phyloP scores from a whole-genome alignment of 78 protist genomes.

The Anaeramoeba flamelloides region DNA sequence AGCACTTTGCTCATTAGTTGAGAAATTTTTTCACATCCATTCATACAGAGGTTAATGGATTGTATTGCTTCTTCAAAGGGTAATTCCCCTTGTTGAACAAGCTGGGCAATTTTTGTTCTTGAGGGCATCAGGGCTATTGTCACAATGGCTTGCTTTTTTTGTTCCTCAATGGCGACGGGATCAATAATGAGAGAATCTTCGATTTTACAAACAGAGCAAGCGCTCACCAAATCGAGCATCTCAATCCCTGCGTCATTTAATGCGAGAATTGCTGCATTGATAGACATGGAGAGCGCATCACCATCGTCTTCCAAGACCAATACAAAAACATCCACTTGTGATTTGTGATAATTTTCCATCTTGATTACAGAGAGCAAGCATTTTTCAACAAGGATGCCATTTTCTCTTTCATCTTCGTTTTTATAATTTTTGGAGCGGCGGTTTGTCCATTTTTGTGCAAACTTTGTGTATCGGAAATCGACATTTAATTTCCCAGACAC shows the following conservation, averaged over 20 bases:
- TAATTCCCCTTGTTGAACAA: slow-evolving; percentile 10
- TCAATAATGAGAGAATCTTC: not conserved
- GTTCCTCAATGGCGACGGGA: not conserved
- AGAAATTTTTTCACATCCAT: slow-evolving; percentile 3
- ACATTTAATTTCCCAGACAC: no score
- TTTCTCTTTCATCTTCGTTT: slow-evolving; percentile 37
- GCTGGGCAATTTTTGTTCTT: slow-evolving; percentile 12
- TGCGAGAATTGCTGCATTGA: slow-evolving; percentile 49
- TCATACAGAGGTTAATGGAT: slow-evolving; percentile 2
- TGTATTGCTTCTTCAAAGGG: not conserved
- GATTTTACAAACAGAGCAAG: slow-evolving; percentile 23
- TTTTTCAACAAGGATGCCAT: slow-evolving; percentile 13
- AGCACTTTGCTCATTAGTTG: slow-evolving; percentile 9
- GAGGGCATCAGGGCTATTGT: slow-evolving; percentile 3
- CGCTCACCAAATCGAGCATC: slow-evolving; percentile 49
- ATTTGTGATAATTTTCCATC: slow-evolving; percentile 45
- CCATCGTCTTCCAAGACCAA: slow-evolving; percentile 63
- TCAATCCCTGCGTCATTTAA: slow-evolving; percentile 60
- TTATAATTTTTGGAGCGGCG: slow-evolving; percentile 11
- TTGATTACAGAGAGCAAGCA: slow-evolving; percentile 29
- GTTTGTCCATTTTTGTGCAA: no score
- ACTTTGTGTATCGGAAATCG: no score
- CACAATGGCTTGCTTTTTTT: not conserved
- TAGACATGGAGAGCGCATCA: slow-evolving; percentile 28
- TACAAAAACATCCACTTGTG: slow-evolving; percentile 34